Conservation (phyloP, 1,284 basidiomycete genomes). For the Moniliophthora roreri region DNA sequence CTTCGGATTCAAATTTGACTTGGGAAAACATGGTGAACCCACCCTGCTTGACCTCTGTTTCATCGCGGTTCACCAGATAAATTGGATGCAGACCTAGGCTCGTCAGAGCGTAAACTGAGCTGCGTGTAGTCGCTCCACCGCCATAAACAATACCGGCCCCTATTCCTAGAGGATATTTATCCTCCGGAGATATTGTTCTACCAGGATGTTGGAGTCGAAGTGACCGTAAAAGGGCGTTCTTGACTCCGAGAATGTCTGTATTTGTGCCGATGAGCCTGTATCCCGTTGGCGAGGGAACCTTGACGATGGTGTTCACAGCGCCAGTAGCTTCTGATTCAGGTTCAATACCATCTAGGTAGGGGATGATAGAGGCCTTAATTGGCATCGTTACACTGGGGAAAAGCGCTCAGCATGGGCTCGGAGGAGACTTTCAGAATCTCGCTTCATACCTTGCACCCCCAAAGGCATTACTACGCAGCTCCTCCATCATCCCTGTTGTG, state of each 20-base stretch:
- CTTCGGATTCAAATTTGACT: not conserved
- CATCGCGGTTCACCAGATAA: constrained; percentile 18
- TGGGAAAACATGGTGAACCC: not conserved
- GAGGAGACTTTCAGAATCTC: constrained; percentile 4
- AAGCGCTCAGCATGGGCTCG: not conserved
- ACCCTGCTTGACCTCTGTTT: constrained; percentile 15
- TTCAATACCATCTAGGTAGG: constrained; percentile 17
- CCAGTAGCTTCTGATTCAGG: constrained; percentile 17
- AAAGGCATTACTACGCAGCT: constrained; percentile 26
- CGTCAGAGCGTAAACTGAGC: constrained; percentile 17
- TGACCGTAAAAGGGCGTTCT: constrained; percentile 15
- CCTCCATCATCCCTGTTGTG: constrained; percentile 27
- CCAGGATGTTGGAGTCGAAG: constrained; percentile 13
- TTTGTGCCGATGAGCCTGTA: constrained; percentile 18
- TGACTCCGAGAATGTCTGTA: constrained; percentile 19
- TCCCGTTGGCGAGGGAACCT: constrained; percentile 12
- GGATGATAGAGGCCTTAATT: constrained; percentile 18
- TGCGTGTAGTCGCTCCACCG: constrained; percentile 20
- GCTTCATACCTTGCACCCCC: constrained; percentile 29
- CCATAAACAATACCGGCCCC: constrained; percentile 17
- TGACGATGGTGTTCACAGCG: constrained; percentile 21
- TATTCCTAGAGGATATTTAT: constrained; percentile 7
- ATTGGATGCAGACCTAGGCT: constrained; percentile 18
- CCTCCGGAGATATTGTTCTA: constrained; percentile 5
- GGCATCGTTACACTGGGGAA: constrained; percentile 19